A percentile compares a stretch with the other conserved stretches of the same genome.
phyloP scores from a whole-genome alignment of 2,329 filamentous ascomycete genomes.

The Trichophyton equinum region DNA sequence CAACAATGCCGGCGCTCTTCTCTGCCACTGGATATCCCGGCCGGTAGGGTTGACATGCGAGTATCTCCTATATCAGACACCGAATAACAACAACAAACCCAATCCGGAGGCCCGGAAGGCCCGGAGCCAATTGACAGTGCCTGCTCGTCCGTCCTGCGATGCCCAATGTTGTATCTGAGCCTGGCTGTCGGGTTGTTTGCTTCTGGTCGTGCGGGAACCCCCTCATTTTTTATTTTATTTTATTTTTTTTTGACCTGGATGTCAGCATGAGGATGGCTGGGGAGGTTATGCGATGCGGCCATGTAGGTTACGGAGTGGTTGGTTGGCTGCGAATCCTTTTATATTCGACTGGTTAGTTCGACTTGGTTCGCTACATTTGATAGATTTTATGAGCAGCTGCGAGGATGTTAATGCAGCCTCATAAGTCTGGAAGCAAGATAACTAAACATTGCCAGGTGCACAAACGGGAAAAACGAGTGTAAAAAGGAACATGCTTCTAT shows the following conservation, averaged over 20 bases:
- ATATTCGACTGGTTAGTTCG: too few relatives aligned
- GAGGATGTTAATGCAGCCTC: neutral
- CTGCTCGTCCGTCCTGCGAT: neutral
- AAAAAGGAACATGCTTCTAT: conserved; percentile 8
- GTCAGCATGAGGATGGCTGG: neutral
- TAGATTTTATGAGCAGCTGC: neutral
- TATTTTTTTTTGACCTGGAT: too few relatives aligned
- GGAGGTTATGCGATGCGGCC: neutral
- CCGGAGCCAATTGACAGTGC: neutral
- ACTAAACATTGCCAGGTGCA: neutral
- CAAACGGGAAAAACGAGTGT: neutral
- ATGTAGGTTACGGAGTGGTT: neutral
- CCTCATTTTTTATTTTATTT: too few relatives aligned
- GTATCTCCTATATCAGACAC: neutral
- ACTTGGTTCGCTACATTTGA: neutral
- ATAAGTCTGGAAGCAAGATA: neutral
- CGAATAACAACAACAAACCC: neutral
- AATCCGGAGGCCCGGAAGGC: neutral
- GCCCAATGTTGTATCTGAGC: neutral
- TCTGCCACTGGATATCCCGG: neutral
- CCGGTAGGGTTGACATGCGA: neutral
- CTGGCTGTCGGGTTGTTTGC: neutral
- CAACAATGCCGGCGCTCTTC: neutral
- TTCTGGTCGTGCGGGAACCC: neutral
- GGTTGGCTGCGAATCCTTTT: too few relatives aligned